Base-by-base conservation (phyloP, 2,329 filamentous ascomycete genomes). In the Colletotrichum eremochloae region DNA sequence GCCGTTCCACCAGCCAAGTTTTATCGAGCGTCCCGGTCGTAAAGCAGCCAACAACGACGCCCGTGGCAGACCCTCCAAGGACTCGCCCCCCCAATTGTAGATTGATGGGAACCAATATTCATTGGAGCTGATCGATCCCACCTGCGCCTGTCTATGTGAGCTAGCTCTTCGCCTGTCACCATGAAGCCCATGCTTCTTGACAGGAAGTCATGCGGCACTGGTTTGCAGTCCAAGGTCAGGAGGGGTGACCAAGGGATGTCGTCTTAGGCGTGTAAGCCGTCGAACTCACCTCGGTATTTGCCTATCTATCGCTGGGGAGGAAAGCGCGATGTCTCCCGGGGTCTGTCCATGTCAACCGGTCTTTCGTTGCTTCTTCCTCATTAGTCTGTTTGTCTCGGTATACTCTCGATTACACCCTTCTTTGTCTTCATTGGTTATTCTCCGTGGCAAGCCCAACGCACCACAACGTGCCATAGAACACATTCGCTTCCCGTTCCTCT, bases 1-100 rank as follows among this genome's bases (percentile, higher is more conserved):
- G 48, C 57, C 61, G 62, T 71, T 71, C 44, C 71, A 73, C 71
- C 53, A 55, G 67, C 67, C 67, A 80, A 77, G 81, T 46, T 24
- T 61, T 61, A 61, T 63, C 55, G 48, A 52, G 55, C 53, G 8
- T 44, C 65, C 36, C 62, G 38, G 38, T 74, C 73, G 73, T 75
- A 75, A 56, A 72, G 33, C 36, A 33, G 61, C 73, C 73, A 75
- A 75, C 73, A 72, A 61, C 52, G 73, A 53, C 52, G 46, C 52
- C 62, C 33, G 40, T 38, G 55, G 46, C 44, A 62, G 64, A 52
- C 42, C 56, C 62, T 53, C 62, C 36, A 8, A 42, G n/a, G 33
- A 29, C 61, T 40, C 38, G 46, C 38, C 24, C 20, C 29, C 24
- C 60, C 33, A 31, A n/a, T 48, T 64, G 60, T 48, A 61, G 46